Conservation (phyloP, 2,329 filamentous ascomycete species). For the Nemania bipapillata region DNA sequence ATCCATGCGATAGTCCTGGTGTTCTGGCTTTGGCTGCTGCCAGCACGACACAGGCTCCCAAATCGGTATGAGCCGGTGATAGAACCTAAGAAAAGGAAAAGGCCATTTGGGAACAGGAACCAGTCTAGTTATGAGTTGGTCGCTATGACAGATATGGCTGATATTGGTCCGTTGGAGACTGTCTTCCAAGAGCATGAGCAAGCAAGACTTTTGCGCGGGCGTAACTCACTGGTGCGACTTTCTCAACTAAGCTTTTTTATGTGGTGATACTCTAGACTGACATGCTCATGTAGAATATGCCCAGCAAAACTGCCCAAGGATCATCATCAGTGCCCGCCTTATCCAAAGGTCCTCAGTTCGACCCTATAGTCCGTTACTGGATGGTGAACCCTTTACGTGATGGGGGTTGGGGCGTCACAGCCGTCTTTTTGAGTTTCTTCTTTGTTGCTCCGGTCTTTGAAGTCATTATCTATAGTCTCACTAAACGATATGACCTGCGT, state of each 20-base stretch:
- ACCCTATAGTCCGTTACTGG: constrained; percentile 24
- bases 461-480: constrained; percentile 2
- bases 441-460: neutral
- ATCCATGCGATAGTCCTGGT: constrained; percentile 15
- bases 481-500: constrained; percentile 2
- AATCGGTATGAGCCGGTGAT: constrained; percentile 22
- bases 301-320: neutral
- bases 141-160: neutral
- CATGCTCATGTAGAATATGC: neutral
- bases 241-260: neutral
- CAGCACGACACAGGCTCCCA: constrained; percentile 17
- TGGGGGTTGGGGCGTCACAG: constrained; percentile 3
- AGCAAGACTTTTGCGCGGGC: constrained; percentile 1
- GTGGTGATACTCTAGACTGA: neutral
- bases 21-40: constrained; percentile 27
- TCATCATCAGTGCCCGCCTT: neutral
- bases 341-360: neutral
- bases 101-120: neutral
- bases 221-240: neutral
- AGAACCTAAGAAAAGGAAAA: neutral
- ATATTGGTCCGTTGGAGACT: constrained; percentile 7
- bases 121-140: constrained; percentile 19
- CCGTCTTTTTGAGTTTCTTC: constrained; percentile 11
- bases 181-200: constrained; percentile 23
- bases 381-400: constrained; percentile 20